phyloP scores from a whole-genome alignment of 139 green algal genomes.

The Trebouxia sp. region DNA sequence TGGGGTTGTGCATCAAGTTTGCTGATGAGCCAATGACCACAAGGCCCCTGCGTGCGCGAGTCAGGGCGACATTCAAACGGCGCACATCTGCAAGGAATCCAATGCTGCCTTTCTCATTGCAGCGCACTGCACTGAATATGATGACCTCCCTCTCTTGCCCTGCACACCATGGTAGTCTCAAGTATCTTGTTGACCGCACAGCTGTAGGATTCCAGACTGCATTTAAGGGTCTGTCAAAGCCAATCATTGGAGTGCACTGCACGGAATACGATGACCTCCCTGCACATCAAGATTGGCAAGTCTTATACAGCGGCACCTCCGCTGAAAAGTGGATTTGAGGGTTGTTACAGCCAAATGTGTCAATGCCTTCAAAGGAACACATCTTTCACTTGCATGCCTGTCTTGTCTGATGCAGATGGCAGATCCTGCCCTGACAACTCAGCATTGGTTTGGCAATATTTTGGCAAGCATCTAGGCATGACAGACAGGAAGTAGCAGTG shows the following conservation, averaged over 20 bases:
- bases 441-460: no score
- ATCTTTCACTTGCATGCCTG: no score
- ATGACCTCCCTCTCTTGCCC: conserved; percentile 90
- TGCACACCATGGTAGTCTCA: neutral
- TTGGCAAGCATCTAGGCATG: no score
- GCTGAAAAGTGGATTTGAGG: no score
- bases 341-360: no score
- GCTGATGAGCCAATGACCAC: conserved; percentile 63
- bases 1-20: conserved; percentile 42
- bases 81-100: conserved; percentile 85
- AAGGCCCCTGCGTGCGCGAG: conserved; percentile 69
- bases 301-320: no score
- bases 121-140: conserved; percentile 86
- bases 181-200: neutral
- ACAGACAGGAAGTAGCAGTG: no score
- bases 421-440: no score
- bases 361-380: no score
- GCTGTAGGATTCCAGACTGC: neutral
- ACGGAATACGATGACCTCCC: conserved; percentile 87
- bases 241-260: conserved; percentile 84
- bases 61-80: conserved; percentile 91
- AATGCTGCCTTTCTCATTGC: conserved; percentile 62
- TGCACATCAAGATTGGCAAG: no score
- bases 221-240: no score
- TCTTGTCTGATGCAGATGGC: no score